These are phyloP conservation scores for Backusella luteola DNA, from an alignment of 192 early-diverging fungal genomes.

Conservation along the genomic window DNA sequence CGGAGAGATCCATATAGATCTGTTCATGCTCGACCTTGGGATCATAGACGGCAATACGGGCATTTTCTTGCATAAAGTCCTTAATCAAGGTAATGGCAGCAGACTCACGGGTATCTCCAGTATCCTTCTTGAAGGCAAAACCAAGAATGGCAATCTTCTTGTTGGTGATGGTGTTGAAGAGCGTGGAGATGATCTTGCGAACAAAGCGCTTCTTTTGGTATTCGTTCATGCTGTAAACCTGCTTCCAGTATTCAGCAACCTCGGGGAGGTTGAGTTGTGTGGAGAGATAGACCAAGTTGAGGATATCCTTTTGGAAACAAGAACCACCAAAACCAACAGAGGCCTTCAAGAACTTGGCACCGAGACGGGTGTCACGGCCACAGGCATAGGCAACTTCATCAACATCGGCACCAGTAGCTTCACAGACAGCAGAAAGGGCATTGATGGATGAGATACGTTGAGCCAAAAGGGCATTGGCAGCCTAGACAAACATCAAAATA, in stretches of 20 bases:
- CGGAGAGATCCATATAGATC: conserved; percentile 65
- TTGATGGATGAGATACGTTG: conserved; percentile 96
- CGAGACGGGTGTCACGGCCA: conserved; percentile 83
- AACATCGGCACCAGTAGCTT: conserved; percentile 88
- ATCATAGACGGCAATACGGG: conserved; percentile 80
- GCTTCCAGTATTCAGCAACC: conserved; percentile 92
- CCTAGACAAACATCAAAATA: conserved; percentile 38
- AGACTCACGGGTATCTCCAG: conserved; percentile 89
- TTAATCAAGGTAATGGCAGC: conserved; percentile 85
- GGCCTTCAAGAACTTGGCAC: conserved; percentile 86
- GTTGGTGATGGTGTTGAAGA: conserved; percentile 80
- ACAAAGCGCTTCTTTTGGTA: conserved; percentile 88
- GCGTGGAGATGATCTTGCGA: conserved; percentile 61
- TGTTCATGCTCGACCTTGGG: conserved; percentile 79
- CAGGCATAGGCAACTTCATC: conserved; percentile 90
- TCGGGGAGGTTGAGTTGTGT: conserved; percentile 81
- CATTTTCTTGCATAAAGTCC: conserved; percentile 75
- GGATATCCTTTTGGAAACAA: conserved; percentile 96
- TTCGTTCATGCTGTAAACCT: conserved; percentile 88
- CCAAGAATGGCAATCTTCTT: conserved; percentile 80
- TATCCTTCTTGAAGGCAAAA: conserved; percentile 95
- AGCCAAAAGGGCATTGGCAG: conserved; percentile 91
- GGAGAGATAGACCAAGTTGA: conserved; percentile 88
- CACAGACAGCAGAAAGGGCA: conserved; percentile 87
- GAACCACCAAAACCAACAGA: conserved; percentile 93